phyloP scores from a whole-genome alignment of 2,329 filamentous ascomycete genomes.

The Alternaria infectoria region DNA sequence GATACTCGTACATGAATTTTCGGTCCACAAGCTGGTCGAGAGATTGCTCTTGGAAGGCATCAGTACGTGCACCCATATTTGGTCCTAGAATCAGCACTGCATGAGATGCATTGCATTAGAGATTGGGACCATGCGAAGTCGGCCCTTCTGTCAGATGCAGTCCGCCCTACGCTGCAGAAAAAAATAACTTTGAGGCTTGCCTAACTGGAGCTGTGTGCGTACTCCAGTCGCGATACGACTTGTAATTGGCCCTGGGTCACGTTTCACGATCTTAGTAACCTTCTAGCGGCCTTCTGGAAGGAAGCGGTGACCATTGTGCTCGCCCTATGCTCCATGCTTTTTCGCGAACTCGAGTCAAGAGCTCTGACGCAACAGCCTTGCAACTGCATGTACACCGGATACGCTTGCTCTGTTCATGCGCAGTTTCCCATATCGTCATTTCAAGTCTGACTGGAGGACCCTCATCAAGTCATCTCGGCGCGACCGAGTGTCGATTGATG shows the following conservation, averaged over 20 bases:
- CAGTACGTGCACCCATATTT: slow-evolving; percentile 3
- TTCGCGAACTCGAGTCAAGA: slow-evolving; percentile 18
- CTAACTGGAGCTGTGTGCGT: slow-evolving; percentile 16
- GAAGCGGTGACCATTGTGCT: slow-evolving; percentile 21
- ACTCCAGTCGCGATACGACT: slow-evolving; percentile 14
- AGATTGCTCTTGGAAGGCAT: slow-evolving; percentile 4
- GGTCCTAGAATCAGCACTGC: slow-evolving; percentile 6
- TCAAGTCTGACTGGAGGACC: slow-evolving; percentile 1
- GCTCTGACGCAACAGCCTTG: slow-evolving; percentile 14
- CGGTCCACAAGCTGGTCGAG: neutral
- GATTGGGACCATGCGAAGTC: slow-evolving; percentile 8
- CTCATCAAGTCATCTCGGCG: slow-evolving; percentile 11
- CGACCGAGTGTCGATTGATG: slow-evolving; percentile 7
- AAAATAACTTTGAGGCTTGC: slow-evolving; percentile 12
- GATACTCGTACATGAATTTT: neutral
- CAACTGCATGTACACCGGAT: neutral
- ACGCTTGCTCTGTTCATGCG: slow-evolving; percentile 12
- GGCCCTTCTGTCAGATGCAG: slow-evolving; percentile 11
- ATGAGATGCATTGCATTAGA: slow-evolving; percentile 10
- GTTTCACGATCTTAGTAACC: slow-evolving; percentile 36
- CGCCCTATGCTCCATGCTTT: slow-evolving; percentile 36
- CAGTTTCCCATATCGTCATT: slow-evolving; percentile 27
- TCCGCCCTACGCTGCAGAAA: slow-evolving; percentile 7
- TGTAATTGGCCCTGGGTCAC: slow-evolving; percentile 21
- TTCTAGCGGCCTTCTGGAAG: slow-evolving; percentile 42